Percentiles rank a stretch among this genome's conserved stretches.
Evolutionary conservation across 352 stramenopile genomes (phyloP).

Genomic region (Phytophthora colocasiae): DNA sequence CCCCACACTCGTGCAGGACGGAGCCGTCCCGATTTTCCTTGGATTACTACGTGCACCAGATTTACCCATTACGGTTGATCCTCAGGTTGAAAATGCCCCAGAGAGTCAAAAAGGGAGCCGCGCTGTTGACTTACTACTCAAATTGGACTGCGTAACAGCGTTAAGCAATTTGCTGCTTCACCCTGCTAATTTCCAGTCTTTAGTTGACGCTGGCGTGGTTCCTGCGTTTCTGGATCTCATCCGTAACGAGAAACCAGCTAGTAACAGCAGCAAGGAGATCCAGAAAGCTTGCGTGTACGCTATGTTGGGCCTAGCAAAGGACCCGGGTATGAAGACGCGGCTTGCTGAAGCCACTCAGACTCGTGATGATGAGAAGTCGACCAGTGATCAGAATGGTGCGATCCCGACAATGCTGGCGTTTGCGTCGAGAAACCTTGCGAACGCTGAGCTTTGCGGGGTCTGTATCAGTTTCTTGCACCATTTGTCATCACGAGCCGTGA

Average conservation of each 20-base stretch:
- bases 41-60: conserved; percentile 47
- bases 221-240: conserved; percentile 70
- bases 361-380: conserved; percentile 25
- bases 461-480: conserved; percentile 79
- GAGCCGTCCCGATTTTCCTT: conserved; percentile 64
- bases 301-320: conserved; percentile 78
- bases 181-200: conserved; percentile 74
- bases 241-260: conserved; percentile 35
- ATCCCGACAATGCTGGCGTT: conserved; percentile 75
- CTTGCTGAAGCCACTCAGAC: conserved; percentile 55
- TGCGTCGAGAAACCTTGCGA: conserved; percentile 59
- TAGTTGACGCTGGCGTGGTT: conserved; percentile 85
- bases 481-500: conserved; percentile 68
- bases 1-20: conserved; percentile 64
- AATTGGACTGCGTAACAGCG: conserved; percentile 82
- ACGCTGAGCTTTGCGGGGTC: conserved; percentile 70
- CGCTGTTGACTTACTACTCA: conserved; percentile 50
- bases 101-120: conserved; percentile 34
- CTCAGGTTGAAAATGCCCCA: conserved; percentile 12
- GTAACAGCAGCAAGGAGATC: conserved; percentile 62
- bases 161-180: conserved; percentile 87
- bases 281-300: conserved; percentile 81
- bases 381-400: conserved; percentile 45
- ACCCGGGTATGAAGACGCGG: conserved; percentile 74
- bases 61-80: neutral